These are phyloP conservation scores for Scedosporium boydii DNA, from an alignment of 2,329 filamentous ascomycete species.

Conservation along the genomic window DNA sequence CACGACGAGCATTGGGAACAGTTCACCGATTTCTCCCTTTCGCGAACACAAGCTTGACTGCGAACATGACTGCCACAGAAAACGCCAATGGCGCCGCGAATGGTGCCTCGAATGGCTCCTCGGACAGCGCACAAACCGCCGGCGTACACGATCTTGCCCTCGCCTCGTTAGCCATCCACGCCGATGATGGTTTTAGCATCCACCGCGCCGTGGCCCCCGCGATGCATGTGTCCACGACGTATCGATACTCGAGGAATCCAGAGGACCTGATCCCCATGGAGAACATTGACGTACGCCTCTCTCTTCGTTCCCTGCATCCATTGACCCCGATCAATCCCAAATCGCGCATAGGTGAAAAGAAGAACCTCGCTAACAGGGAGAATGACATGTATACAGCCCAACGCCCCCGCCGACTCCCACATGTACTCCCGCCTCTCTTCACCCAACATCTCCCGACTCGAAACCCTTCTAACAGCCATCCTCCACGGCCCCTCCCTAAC, in stretches of 20 bases:
- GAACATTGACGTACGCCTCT: slow-evolving; percentile 44
- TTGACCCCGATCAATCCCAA: neutral
- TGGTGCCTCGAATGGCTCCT: neutral
- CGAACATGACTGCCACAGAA: too few relatives aligned
- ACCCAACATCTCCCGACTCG: slow-evolving; percentile 76
- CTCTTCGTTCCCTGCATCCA: neutral
- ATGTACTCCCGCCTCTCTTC: slow-evolving; percentile 76
- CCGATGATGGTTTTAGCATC: slow-evolving; percentile 66
- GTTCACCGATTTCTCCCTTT: too few relatives aligned
- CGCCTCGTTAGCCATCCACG: slow-evolving; percentile 69
- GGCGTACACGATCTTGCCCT: slow-evolving; percentile 24
- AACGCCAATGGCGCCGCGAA: neutral
- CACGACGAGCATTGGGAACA: too few relatives aligned
- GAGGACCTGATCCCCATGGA: slow-evolving; percentile 40
- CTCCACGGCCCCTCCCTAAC: slow-evolving; percentile 61
- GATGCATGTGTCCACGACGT: slow-evolving; percentile 86
- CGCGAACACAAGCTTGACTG: too few relatives aligned
- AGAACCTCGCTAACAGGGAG: neutral
- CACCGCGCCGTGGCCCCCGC: slow-evolving; percentile 78
- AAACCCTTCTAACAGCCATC: slow-evolving; percentile 68
- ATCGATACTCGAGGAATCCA: slow-evolving; percentile 68
- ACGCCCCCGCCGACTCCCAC: slow-evolving; percentile 50
- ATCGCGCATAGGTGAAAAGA: neutral
- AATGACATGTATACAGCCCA: slow-evolving; percentile 26
- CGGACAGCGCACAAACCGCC: neutral